These are phyloP conservation scores for Fusarium penzigii DNA, from an alignment of 2,329 filamentous ascomycete genomes.

Conservation along the genomic window DNA sequence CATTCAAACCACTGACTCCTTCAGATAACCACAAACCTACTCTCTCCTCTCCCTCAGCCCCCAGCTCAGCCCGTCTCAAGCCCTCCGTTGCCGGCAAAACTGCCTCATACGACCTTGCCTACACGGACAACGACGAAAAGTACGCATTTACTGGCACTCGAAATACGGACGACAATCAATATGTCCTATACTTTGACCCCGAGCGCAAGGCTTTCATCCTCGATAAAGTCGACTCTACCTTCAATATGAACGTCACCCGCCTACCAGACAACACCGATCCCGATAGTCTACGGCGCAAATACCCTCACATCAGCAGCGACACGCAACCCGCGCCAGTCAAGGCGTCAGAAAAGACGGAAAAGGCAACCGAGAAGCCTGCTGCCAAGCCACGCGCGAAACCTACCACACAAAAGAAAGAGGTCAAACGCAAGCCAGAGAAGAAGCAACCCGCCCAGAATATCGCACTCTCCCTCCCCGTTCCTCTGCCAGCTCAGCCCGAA, in stretches of 20 bases:
- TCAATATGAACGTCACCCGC: conserved; percentile 82
- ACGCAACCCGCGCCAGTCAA: conserved; percentile 15
- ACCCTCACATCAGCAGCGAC: conserved; percentile 60
- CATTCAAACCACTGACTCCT: conserved; percentile 4
- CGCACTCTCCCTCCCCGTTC: conserved; percentile 38
- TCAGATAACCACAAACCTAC: conserved; percentile 64
- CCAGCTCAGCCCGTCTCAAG: conserved; percentile 52
- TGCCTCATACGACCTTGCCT: conserved; percentile 57
- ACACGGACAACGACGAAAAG: conserved; percentile 54
- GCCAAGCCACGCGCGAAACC: conserved; percentile 27
- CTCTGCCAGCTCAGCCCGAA: conserved; percentile 21
- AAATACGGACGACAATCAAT: conserved; percentile 57
- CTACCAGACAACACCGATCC: conserved; percentile 66
- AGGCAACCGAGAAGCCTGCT: conserved; percentile 23
- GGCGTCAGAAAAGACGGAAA: conserved; percentile 11
- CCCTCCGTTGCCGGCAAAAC: conserved; percentile 50
- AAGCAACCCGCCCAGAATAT: conserved; percentile 39
- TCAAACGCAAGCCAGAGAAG: conserved; percentile 35
- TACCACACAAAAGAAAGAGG: conserved; percentile 30
- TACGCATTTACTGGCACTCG: conserved; percentile 64
- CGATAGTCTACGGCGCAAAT: conserved; percentile 64
- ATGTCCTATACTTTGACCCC: conserved; percentile 75
- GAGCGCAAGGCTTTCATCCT: conserved; percentile 75
- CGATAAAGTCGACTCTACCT: conserved; percentile 77
- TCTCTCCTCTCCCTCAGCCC: conserved; percentile 49